Percentiles rank a stretch among this genome's conserved stretches.
Conservation (phyloP, 2,329 filamentous ascomycete genomes). For the Fusarium devonianum region DNA sequence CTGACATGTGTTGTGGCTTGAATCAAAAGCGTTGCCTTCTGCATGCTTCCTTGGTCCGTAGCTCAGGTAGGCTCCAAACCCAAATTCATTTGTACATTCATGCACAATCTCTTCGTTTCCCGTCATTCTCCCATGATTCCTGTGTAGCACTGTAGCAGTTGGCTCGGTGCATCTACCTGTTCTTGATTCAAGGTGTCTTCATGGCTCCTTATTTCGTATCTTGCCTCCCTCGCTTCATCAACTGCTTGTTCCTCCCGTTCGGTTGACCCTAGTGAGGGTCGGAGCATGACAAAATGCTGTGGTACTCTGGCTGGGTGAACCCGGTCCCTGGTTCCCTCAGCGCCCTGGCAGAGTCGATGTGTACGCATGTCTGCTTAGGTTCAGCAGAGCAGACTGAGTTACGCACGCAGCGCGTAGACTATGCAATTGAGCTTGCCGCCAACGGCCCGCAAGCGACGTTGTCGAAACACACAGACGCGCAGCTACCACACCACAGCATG, state of each 20-base stretch:
- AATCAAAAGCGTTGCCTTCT: neutral
- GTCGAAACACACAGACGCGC: neutral
- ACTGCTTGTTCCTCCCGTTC: constrained; percentile 1
- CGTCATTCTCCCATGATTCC: neutral
- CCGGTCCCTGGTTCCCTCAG: constrained; percentile 2
- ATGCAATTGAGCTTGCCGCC: neutral
- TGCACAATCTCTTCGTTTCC: neutral
- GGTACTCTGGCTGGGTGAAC: no score
- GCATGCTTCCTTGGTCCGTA: neutral
- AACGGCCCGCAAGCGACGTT: constrained; percentile 6
- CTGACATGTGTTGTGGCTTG: neutral
- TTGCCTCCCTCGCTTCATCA: neutral
- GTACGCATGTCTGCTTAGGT: no score
- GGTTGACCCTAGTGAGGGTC: no score
- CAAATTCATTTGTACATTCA: constrained; percentile 2
- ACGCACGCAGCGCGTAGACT: no score
- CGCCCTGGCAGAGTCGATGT: no score
- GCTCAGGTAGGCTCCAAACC: constrained; percentile 13
- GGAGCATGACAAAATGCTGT: no score
- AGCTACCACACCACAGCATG: constrained; percentile 2
- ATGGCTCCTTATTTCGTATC: constrained; percentile 18
- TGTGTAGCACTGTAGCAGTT: neutral
- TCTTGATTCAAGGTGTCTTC: constrained; percentile 9
- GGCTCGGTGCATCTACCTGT: neutral
- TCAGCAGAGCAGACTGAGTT: no score